Evolutionary conservation across 306 rosid species (phyloP).

Genomic region (Quercus parvula): DNA sequence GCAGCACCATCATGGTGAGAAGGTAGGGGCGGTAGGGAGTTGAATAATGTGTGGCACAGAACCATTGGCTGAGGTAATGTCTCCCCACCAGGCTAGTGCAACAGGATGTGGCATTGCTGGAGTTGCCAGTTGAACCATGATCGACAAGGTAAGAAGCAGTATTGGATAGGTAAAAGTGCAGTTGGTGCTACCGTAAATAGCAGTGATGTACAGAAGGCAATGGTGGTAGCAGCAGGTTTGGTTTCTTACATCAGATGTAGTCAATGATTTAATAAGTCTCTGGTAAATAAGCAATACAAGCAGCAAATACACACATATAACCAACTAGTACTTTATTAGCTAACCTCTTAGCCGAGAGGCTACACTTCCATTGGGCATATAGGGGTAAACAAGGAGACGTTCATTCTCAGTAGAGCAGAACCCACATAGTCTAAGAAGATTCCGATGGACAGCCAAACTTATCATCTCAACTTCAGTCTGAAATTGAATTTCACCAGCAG

Average conservation of each 20-base stretch:
- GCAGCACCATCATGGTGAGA: not conserved
- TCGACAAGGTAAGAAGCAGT: not conserved
- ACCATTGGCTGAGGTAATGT: not conserved
- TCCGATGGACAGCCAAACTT: slow-evolving; percentile 91
- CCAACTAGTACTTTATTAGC: slow-evolving; percentile 11
- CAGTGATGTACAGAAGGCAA: not conserved
- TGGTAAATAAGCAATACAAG: not conserved
- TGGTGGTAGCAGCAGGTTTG: not conserved
- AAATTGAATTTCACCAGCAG: slow-evolving; percentile 96
- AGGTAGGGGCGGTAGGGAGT: not conserved
- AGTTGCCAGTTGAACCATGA: not conserved
- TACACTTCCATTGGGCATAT: slow-evolving; percentile 95
- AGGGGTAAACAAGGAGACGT: slow-evolving; percentile 94
- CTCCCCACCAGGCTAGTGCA: not conserved
- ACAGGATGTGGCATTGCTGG: not conserved
- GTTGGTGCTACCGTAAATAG: not conserved
- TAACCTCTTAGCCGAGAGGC: slow-evolving; percentile 93
- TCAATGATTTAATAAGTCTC: not conserved
- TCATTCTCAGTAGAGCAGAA: slow-evolving; percentile 93
- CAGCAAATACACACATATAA: not conserved
- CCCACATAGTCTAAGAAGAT: slow-evolving; percentile 89
- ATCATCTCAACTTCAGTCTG: slow-evolving; percentile 99
- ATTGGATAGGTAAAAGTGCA: not conserved
- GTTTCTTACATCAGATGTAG: not conserved
- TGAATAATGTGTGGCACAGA: not conserved